Percentiles rank a stretch among this genome's conserved stretches.
Evolutionary conservation across 1,284 basidiomycete species (phyloP).

Genomic region (Paramarasmius palmivorus): DNA sequence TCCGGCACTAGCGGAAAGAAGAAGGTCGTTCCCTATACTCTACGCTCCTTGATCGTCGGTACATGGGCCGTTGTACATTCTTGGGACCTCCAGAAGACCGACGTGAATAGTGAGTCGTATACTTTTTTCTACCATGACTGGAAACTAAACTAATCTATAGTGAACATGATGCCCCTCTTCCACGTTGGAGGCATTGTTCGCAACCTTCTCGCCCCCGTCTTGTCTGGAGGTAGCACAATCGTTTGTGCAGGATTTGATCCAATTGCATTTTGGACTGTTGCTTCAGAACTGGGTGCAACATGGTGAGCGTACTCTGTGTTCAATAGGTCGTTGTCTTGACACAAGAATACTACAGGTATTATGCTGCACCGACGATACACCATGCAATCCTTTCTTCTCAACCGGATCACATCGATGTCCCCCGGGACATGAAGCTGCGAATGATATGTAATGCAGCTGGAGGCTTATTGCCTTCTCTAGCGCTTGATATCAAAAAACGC

Average conservation of each 20-base stretch:
- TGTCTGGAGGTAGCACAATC: constrained; percentile 48
- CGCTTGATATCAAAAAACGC: constrained; percentile 34
- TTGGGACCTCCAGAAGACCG: constrained; percentile 49
- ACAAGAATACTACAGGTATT: constrained; percentile 34
- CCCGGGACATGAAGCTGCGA: constrained; percentile 36
- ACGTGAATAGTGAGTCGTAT: constrained; percentile 41
- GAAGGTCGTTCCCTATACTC: constrained; percentile 60
- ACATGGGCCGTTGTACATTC: constrained; percentile 57
- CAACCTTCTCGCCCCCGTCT: constrained; percentile 50
- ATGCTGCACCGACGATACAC: constrained; percentile 47
- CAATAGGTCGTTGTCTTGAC: neutral
- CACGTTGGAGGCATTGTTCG: constrained; percentile 57
- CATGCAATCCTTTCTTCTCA: constrained; percentile 43
- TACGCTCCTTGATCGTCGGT: constrained; percentile 58
- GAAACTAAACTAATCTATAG: constrained; percentile 21
- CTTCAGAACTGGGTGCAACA: constrained; percentile 37
- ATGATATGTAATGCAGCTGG: constrained; percentile 50
- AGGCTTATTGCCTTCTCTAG: constrained; percentile 43
- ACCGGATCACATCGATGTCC: constrained; percentile 30
- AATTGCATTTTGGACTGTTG: constrained; percentile 51
- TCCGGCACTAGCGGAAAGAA: constrained; percentile 67
- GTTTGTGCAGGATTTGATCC: constrained; percentile 51
- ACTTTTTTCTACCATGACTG: neutral
- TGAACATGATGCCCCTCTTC: constrained; percentile 68
- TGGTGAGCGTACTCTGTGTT: constrained; percentile 32